A percentile compares a stretch with the other conserved stretches of the same genome.
These are phyloP conservation scores for Nematocida homosporus DNA, from an alignment of 371 early-diverging fungal genomes.

Conservation along the genomic window DNA sequence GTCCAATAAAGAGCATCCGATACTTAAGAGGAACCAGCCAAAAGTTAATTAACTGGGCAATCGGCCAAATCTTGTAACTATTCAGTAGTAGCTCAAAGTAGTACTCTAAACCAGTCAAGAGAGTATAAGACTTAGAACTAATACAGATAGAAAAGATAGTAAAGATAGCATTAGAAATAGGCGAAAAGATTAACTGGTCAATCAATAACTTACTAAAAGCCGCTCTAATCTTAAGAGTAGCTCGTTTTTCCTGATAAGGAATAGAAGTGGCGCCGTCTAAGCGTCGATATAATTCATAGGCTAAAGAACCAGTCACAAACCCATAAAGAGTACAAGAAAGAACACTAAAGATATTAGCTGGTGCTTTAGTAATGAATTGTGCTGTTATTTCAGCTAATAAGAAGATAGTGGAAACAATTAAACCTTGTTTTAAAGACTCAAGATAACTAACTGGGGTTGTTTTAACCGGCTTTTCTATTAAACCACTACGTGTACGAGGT, in stretches of 20 bases:
- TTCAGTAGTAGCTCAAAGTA: conserved; percentile 17
- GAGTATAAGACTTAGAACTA: not conserved
- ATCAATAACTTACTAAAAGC: conserved; percentile 42
- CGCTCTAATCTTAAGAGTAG: not conserved
- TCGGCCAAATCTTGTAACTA: conserved; percentile 47
- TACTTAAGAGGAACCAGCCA: conserved; percentile 32
- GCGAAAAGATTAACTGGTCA: conserved; percentile 51
- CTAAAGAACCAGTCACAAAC: conserved; percentile 33
- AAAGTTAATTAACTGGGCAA: conserved; percentile 47
- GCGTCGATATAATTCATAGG: conserved; percentile 30
- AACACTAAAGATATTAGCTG: not conserved
- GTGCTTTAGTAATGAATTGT: conserved; percentile 2
- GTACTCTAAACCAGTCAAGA: not conserved
- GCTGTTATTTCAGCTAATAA: conserved; percentile 16
- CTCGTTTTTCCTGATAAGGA: not conserved
- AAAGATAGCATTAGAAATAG: conserved; percentile 23
- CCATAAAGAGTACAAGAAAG: conserved; percentile 25
- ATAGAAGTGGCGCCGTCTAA: not conserved
- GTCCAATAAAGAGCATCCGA: conserved; percentile 15
- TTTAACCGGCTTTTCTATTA: conserved; percentile 31
- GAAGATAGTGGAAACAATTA: conserved; percentile 4
- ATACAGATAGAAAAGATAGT: conserved; percentile 5
- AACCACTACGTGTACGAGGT: conserved; percentile 16
- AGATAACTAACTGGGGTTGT: not conserved
- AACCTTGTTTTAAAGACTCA: conserved; percentile 22